phyloP scores from a whole-genome alignment of 306 rosid genomes.

The Fagus crenata region DNA sequence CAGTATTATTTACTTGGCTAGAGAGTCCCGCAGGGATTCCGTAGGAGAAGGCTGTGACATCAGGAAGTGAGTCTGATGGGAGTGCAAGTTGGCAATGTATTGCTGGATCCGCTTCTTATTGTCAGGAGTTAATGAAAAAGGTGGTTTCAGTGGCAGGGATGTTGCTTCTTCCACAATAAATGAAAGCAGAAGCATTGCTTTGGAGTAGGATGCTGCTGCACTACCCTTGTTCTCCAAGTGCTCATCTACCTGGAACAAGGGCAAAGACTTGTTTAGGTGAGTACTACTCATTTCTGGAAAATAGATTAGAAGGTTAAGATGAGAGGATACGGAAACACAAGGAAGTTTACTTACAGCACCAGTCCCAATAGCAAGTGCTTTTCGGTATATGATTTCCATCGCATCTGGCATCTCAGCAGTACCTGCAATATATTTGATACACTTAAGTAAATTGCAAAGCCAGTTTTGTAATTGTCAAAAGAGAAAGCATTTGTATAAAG shows the following conservation, averaged over 20 bases:
- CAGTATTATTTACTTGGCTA: conserved; percentile 33
- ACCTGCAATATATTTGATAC: conserved; percentile 29
- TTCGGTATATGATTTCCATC: conserved; percentile 63
- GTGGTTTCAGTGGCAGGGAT: conserved; percentile 68
- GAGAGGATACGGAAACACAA: conserved; percentile 2
- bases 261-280: conserved; percentile 17
- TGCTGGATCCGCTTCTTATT: conserved; percentile 63
- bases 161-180: conserved; percentile 77
- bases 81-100: conserved; percentile 56
- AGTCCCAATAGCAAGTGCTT: conserved; percentile 54
- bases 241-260: conserved; percentile 66
- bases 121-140: conserved; percentile 55
- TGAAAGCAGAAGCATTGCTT: conserved; percentile 76
- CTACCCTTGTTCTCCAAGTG: conserved; percentile 55
- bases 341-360: conserved; percentile 71
- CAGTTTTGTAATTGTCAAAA: background rate
- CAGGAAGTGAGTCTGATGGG: conserved; percentile 43
- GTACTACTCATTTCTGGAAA: background rate
- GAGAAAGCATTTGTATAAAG: background rate
- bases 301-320: conserved; percentile 12
- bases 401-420: conserved; percentile 80
- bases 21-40: conserved; percentile 30
- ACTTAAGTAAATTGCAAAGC: conserved; percentile 3
- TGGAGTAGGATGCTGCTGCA: conserved; percentile 68
- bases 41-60: conserved; percentile 40